Evolutionary conservation across 441 rosid species (phyloP), one percentile per base, ranked within the genome.

Genomic region (Arabidopsis hybrid): DNA sequence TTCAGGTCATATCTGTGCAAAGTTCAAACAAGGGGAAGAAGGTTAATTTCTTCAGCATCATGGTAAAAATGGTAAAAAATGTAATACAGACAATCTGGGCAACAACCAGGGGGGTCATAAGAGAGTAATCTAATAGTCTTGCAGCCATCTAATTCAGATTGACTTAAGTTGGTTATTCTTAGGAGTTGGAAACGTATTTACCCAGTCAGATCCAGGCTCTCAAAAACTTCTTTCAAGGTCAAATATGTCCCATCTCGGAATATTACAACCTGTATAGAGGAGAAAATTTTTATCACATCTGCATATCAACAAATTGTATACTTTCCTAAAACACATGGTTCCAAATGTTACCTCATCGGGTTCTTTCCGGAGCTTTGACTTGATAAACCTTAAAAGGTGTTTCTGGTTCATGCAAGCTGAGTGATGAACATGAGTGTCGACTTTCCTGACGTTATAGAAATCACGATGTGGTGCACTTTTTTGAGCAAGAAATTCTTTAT

Each of bases 391-490:
- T 75, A 96, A 78, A 72, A 96, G 97, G 82, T 96, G 99, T 75
- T 96, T 96, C 88, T 93, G 99, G 88, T 93, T 93, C 99, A 91
- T 96, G 81, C 99, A 96, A 32, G 99, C 99, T 6, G 99, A 96
- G 73, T 96, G 98, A 79, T 96, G 99, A 61, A 96, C 97, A 79
- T 96, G 98, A 3, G 98, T 96, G 82, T 96, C 99, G 63, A 96
- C 99, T 85, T 96, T 96, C 74, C 99, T 89, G 29, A 95, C 99
- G 59, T 95, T 95, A 74, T 95, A 95, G 39, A 95, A 95, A 83
- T 95, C 99, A 55, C 99, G 97, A 80, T 93, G 99, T 2, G 99
- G 99, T 67, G 99, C 99, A 82, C 99, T 95, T 78, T 96, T 96
- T 83, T 96, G 99, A 70, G 95, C 98, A 43, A 96, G 90, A 78